phyloP scores from a whole-genome alignment of 768 basidiomycete genomes.

The Rhodosporidiobolus odoratus region DNA sequence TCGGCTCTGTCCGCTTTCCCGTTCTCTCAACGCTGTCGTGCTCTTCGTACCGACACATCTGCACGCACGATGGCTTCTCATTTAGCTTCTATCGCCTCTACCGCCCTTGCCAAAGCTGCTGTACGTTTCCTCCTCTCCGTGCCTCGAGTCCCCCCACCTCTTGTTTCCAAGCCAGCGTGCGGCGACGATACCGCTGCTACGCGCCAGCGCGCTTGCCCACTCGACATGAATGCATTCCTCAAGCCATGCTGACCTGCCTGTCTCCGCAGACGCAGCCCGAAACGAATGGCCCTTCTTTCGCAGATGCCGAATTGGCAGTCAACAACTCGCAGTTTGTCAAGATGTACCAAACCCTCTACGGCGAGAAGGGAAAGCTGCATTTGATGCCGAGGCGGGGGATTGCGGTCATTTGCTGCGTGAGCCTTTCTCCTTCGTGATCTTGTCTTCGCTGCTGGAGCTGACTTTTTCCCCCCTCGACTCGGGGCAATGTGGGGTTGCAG shows the following conservation, averaged over 20 bases:
- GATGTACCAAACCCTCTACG: slow-evolving; percentile 14
- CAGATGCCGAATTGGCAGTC: not conserved
- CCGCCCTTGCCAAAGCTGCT: not conserved
- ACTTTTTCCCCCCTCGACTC: not conserved
- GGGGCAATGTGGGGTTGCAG: not conserved
- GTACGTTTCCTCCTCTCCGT: not conserved
- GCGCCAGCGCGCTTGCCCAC: not conserved
- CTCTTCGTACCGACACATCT: too few species aligned
- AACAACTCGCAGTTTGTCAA: slow-evolving; percentile 10
- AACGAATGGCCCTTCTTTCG: slow-evolving; percentile 1
- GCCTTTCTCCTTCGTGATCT: not conserved
- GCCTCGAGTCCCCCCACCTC: not conserved
- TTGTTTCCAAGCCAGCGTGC: too few species aligned
- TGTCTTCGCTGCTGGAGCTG: too few species aligned
- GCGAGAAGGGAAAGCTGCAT: slow-evolving; percentile 17
- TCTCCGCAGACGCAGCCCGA: not conserved
- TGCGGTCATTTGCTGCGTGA: slow-evolving; percentile 16
- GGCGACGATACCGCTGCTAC: not conserved
- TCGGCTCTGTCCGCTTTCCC: too few species aligned
- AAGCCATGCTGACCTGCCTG: not conserved
- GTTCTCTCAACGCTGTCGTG: too few species aligned
- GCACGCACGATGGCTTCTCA: not conserved
- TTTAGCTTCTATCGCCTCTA: not conserved
- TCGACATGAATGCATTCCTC: not conserved
- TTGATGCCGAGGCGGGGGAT: slow-evolving; percentile 20